Evolutionary conservation across 805 yeast genomes (phyloP).

Genomic region (Lachancea quebecensis): DNA sequence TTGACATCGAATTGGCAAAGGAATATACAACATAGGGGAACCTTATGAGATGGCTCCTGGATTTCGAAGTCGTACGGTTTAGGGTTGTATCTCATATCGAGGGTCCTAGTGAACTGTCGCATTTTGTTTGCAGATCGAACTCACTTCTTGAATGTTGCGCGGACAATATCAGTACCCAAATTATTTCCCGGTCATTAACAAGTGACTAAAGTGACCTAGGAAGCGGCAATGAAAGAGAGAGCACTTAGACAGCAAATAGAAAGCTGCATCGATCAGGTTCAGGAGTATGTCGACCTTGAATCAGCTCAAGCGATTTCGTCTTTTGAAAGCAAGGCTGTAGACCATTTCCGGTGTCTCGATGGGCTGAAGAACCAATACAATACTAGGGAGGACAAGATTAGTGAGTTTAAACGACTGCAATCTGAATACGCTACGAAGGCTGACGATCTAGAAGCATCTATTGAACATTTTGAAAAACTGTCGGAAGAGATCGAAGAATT

Average conservation of each 20-base stretch:
- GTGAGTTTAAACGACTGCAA: conserved; percentile 29
- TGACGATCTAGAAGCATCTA: conserved; percentile 29
- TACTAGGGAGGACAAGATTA: conserved; percentile 18
- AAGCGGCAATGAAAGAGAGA: conserved; percentile 10
- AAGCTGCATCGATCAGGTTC: conserved; percentile 16
- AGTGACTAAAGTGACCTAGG: not conserved
- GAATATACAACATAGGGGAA: conserved; percentile 21
- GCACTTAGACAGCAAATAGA: conserved; percentile 19
- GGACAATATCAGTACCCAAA: not conserved
- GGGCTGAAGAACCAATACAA: conserved; percentile 18
- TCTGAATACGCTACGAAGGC: conserved; percentile 15
- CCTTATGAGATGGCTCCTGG: conserved; percentile 9
- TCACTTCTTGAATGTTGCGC: not conserved
- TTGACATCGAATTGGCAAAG: conserved; percentile 30
- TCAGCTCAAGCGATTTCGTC: conserved; percentile 24
- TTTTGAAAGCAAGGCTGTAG: conserved; percentile 18
- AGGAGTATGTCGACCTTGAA: conserved; percentile 24
- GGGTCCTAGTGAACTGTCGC: conserved; percentile 4
- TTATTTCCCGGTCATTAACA: not conserved
- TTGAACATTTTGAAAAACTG: conserved; percentile 39
- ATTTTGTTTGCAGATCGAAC: not conserved
- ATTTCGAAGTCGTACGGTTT: conserved; percentile 4
- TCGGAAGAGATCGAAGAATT: conserved; percentile 56
- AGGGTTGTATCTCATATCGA: conserved; percentile 4
- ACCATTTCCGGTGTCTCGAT: conserved; percentile 20